Evolutionary conservation across 1,284 basidiomycete species (phyloP), one percentile per base, ranked within the genome.

Genomic region (Puccinia horiana): DNA sequence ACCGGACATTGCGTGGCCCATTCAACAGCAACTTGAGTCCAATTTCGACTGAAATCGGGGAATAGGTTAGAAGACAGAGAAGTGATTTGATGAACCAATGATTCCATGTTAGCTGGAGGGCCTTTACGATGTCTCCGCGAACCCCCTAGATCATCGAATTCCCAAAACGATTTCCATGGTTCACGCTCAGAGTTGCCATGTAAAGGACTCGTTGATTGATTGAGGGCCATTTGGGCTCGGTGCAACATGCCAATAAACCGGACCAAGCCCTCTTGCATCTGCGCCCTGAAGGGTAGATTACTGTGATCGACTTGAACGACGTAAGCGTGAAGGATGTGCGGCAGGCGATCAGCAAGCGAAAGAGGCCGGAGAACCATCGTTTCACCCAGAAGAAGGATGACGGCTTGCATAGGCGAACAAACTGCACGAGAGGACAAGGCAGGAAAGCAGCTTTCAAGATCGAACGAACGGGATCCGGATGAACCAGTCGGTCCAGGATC

Each of bases 1-100:
- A 81, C 80, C 3, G 80, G 80, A 67, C 80, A 81, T 81, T 81
- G 80, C 1, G 80, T 81, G 23, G 80, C 80, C 80, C 80, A 81
- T 76, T 81, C 80, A 47, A 81, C 73, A 32, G 80, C 72, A 29
- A 81, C 80, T 54, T 75, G 74, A 12, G 80, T 49, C 80, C 80
- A 81, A 47, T 81, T 47, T 26, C 58, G 54, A 75, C 61, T 20
- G 65, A 81, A 81, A 69, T 75, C 72, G n/a, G 70, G 54, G 18
- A 67, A 40, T 6, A 81, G 52, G 23, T 75, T 42, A 35, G 80
- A 75, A 1, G 80, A 63, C 12, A 81, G 58, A 23, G 72, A 58
- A 11, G 54, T n/a, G 37, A 81, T 81, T 26, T 67, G 40, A 63
- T 81, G 56, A 35, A 75, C 61, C 32, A 81, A 69, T n/a, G 54